A percentile compares a stretch with the other conserved stretches of the same genome.
Conservation (phyloP, 2,329 filamentous ascomycete genomes). For the Colletotrichum australisinense region DNA sequence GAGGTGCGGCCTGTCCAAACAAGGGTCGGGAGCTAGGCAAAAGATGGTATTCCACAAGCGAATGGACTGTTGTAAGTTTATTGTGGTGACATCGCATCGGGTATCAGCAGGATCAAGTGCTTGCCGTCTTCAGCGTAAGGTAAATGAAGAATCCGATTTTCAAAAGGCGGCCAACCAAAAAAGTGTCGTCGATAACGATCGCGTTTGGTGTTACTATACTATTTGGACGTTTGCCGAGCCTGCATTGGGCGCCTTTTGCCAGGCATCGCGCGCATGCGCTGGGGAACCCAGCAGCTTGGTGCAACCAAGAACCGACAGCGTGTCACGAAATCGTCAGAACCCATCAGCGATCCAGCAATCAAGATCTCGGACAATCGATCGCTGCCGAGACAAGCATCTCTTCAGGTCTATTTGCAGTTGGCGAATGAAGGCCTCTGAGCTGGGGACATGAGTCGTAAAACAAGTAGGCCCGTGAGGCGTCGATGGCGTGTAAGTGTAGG, state of each 20-base stretch:
- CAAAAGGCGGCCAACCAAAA: not conserved
- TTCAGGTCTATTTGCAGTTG: not conserved
- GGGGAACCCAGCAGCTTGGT: conserved; percentile 9
- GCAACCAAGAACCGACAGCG: not conserved
- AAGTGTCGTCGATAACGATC: not conserved
- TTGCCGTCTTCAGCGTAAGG: not conserved
- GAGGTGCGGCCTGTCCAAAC: not conserved
- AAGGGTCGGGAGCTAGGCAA: not conserved
- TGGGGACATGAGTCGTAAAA: not conserved
- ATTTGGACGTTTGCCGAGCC: not conserved
- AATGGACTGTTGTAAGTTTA: not conserved
- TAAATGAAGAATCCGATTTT: not conserved
- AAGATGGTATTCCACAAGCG: not conserved
- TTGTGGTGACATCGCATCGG: not conserved
- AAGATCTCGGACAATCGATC: conserved; percentile 32
- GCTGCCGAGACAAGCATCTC: conserved; percentile 22
- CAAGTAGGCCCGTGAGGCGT: not conserved
- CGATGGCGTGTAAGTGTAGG: conserved; percentile 10
- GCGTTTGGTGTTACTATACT: not conserved
- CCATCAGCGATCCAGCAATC: conserved; percentile 13
- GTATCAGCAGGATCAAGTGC: not conserved
- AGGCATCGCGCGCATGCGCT: not conserved
- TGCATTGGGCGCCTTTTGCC: not conserved
- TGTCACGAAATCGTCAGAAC: not conserved
- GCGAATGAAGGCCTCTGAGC: not conserved